A percentile compares a stretch with the other conserved stretches of the same genome.
Conservation (phyloP, 1,284 basidiomycete species). For the Nidula niveotomentosa region DNA sequence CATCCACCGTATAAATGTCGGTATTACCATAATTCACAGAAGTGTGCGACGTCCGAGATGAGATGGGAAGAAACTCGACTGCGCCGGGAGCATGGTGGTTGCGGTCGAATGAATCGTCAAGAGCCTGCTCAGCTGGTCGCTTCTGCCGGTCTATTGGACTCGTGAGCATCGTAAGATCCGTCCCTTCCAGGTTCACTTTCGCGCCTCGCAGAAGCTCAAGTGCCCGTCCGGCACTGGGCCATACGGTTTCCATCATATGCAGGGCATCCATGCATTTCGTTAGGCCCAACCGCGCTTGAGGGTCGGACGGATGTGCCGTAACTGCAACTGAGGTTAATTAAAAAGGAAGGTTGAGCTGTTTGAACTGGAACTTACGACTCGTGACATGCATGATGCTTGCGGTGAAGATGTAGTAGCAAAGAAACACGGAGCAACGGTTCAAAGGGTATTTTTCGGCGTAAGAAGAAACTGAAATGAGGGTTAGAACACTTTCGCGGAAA, state of each 20-base stretch:
- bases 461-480: constrained; percentile 39
- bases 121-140: constrained; percentile 33
- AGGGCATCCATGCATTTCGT: constrained; percentile 70
- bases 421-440: constrained; percentile 67
- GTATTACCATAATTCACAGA: constrained; percentile 9
- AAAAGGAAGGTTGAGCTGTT: neutral
- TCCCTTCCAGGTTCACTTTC: constrained; percentile 42
- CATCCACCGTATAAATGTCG: constrained; percentile 12
- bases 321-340: constrained; percentile 37
- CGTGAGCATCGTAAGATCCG: constrained; percentile 12
- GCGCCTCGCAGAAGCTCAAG: constrained; percentile 71
- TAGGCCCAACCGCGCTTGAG: constrained; percentile 66
- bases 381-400: constrained; percentile 83
- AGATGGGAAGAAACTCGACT: constrained; percentile 10
- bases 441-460: constrained; percentile 68
- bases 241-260: constrained; percentile 67
- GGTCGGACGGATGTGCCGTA: constrained; percentile 59
- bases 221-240: constrained; percentile 77
- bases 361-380: constrained; percentile 40
- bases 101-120: constrained; percentile 25
- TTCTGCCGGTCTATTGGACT: constrained; percentile 29
- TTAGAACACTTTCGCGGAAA: constrained; percentile 3
- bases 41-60: constrained; percentile 15
- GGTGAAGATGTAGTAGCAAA: constrained; percentile 82
- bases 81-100: constrained; percentile 7